Evolutionary conservation across 805 yeast species (phyloP).

Genomic region (Hanseniaspora jakobsenii): DNA sequence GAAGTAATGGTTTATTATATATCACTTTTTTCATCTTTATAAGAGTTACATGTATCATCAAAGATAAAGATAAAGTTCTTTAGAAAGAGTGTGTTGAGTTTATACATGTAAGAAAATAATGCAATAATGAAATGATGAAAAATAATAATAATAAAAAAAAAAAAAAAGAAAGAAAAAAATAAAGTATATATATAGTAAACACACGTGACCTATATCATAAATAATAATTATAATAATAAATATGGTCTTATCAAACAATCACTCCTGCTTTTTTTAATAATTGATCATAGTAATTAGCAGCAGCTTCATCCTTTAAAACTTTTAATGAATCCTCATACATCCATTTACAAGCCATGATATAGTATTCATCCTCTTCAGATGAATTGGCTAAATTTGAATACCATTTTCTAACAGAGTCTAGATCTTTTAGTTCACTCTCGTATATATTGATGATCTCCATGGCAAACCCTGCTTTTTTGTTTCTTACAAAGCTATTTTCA

Average conservation of each 20-base stretch:
- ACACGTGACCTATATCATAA: too few species aligned
- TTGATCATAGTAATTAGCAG: not conserved
- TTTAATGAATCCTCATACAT: constrained; percentile 2
- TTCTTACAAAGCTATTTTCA: not conserved
- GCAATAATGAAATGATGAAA: too few species aligned
- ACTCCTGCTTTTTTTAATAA: not conserved
- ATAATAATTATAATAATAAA: too few species aligned
- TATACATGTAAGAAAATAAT: too few species aligned
- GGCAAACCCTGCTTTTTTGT: not conserved
- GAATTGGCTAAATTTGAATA: not conserved
- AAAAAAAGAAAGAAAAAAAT: too few species aligned
- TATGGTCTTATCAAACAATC: not conserved
- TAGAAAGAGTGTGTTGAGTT: too few species aligned
- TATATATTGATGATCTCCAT: not conserved
- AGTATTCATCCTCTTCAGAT: constrained; percentile 1
- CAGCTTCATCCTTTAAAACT: not conserved
- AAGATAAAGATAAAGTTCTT: too few species aligned
- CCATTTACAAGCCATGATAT: not conserved
- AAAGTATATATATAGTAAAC: too few species aligned
- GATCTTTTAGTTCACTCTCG: not conserved
- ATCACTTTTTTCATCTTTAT: too few species aligned
- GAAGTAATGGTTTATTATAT: too few species aligned
- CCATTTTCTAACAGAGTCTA: not conserved
- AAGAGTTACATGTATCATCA: too few species aligned
- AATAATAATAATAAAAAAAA: too few species aligned